These are phyloP conservation scores for Trichoderma hamatum DNA, from an alignment of 2,329 filamentous ascomycete genomes.

Conservation along the genomic window DNA sequence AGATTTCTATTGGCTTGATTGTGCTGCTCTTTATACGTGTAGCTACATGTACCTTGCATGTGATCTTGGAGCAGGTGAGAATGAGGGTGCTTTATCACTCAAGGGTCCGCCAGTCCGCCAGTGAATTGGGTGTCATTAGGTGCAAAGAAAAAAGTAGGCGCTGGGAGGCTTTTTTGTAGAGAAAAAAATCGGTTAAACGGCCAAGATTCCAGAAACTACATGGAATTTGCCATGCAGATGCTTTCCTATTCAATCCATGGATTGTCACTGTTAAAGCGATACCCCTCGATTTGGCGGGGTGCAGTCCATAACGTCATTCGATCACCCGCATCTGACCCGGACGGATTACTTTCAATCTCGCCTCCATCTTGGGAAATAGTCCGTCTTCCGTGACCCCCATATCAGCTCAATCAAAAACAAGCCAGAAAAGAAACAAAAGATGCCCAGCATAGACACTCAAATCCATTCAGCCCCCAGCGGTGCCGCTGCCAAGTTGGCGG, in stretches of 20 bases:
- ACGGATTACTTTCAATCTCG: neutral
- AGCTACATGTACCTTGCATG: no score
- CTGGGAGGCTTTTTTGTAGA: neutral
- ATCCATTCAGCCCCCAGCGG: conserved; percentile 53
- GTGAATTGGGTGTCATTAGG: no score
- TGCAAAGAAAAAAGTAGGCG: neutral
- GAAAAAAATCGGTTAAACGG: neutral
- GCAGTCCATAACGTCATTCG: conserved; percentile 12
- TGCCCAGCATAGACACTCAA: conserved; percentile 53
- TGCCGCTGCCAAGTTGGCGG: conserved; percentile 52
- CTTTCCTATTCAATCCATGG: neutral
- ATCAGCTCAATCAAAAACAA: neutral
- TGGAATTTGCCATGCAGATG: neutral
- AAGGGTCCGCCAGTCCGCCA: no score
- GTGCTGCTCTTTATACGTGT: no score
- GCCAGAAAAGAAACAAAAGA: conserved; percentile 32
- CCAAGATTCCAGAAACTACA: neutral
- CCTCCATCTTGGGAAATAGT: neutral
- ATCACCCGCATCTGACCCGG: neutral
- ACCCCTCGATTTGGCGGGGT: conserved; percentile 1
- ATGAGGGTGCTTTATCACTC: no score
- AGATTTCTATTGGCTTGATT: no score
- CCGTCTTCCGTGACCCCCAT: no score
- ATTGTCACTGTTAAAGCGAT: neutral
- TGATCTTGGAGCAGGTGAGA: no score